Evolutionary conservation across 805 yeast genomes (phyloP).

Genomic region (Pichia eremophila): DNA sequence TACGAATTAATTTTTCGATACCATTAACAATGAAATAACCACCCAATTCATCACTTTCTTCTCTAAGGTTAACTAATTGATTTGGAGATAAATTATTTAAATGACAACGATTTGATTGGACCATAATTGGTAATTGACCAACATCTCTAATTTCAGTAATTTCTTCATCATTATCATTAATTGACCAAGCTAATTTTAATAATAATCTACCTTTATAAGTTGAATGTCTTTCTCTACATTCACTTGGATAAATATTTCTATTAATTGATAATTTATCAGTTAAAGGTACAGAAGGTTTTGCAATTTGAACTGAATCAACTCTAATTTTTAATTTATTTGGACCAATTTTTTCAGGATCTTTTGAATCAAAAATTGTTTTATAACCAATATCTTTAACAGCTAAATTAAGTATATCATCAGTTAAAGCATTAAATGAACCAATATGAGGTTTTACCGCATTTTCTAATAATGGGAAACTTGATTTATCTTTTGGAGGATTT

Average conservation of each 20-base stretch:
- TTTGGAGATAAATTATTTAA: conserved; percentile 74
- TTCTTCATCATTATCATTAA: conserved; percentile 75
- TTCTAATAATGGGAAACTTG: conserved; percentile 69
- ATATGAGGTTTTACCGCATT: conserved; percentile 94
- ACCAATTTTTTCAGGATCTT: conserved; percentile 61
- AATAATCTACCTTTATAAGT: conserved; percentile 73
- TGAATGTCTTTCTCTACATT: conserved; percentile 82
- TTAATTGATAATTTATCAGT: conserved; percentile 67
- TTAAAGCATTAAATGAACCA: conserved; percentile 91
- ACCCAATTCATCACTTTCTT: conserved; percentile 93
- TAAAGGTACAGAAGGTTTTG: conserved; percentile 70
- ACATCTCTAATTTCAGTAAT: conserved; percentile 76
- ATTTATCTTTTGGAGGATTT: conserved; percentile 81
- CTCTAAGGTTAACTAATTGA: conserved; percentile 67
- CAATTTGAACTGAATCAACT: conserved; percentile 82
- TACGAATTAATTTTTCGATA: conserved; percentile 90
- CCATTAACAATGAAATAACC: conserved; percentile 96
- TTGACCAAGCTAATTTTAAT: conserved; percentile 73
- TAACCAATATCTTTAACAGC: conserved; percentile 86
- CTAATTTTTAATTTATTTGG: conserved; percentile 67
- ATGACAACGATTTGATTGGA: conserved; percentile 86
- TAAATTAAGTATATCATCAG: conserved; percentile 72
- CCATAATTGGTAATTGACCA: conserved; percentile 88
- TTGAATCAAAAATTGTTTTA: conserved; percentile 77
- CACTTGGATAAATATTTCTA: conserved; percentile 74